Percentiles rank a stretch among this genome's conserved stretches.
These are phyloP conservation scores for Lasiosphaeria ovina DNA, from an alignment of 495 filamentous ascomycete species.

Conservation along the genomic window DNA sequence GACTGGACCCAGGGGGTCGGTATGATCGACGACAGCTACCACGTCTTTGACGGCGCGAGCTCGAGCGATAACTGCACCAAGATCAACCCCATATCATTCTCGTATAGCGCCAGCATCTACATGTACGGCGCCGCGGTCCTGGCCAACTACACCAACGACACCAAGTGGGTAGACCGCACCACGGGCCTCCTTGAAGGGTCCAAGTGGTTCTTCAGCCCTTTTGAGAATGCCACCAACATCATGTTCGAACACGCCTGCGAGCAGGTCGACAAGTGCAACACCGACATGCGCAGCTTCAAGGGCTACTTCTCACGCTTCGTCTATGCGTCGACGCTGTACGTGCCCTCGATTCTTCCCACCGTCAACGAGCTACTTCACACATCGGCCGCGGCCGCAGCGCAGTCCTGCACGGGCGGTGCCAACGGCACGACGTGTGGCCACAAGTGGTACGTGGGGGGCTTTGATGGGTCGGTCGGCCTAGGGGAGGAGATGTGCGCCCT, in stretches of 20 bases:
- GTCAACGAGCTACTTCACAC: slow-evolving; percentile 54
- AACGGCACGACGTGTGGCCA: slow-evolving; percentile 64
- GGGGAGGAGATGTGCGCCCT: slow-evolving; percentile 72
- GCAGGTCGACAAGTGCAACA: slow-evolving; percentile 57
- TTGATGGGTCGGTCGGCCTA: slow-evolving; percentile 60
- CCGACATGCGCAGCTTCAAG: slow-evolving; percentile 78
- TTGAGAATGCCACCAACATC: slow-evolving; percentile 49
- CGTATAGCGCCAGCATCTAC: slow-evolving; percentile 66
- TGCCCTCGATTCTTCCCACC: slow-evolving; percentile 50
- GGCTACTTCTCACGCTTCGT: slow-evolving; percentile 76
- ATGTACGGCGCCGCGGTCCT: slow-evolving; percentile 64
- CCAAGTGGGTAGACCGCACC: slow-evolving; percentile 51
- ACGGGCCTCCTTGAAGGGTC: slow-evolving; percentile 46
- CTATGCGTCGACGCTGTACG: slow-evolving; percentile 59
- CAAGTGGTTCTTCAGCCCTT: slow-evolving; percentile 45
- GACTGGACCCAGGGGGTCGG: slow-evolving; percentile 60
- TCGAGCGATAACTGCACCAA: slow-evolving; percentile 43
- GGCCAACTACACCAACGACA: slow-evolving; percentile 58
- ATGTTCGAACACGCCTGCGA: slow-evolving; percentile 78
- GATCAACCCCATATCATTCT: slow-evolving; percentile 51
- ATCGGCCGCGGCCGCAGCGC: slow-evolving; percentile 64
- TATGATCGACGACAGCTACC: slow-evolving; percentile 47
- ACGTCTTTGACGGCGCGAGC: slow-evolving; percentile 58
- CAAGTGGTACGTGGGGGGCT: slow-evolving; percentile 62
- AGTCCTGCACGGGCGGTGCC: slow-evolving; percentile 58